Evolutionary conservation across 371 early-diverging fungal genomes (phyloP).

Genomic region (Mortierella sp.): DNA sequence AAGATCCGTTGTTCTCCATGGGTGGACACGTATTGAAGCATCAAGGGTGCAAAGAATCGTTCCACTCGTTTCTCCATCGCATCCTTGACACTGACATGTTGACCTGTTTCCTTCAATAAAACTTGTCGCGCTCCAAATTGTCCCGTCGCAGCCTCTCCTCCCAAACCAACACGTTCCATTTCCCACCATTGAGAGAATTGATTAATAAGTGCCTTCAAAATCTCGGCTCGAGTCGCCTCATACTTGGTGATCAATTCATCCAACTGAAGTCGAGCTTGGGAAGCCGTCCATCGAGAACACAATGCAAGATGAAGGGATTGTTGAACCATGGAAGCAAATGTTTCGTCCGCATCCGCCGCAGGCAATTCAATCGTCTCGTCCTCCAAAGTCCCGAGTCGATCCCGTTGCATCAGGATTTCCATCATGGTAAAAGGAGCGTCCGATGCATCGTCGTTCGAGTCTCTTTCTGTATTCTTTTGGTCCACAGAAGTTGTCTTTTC

Average conservation of each 20-base stretch:
- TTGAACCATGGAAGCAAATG: slow-evolving; percentile 57
- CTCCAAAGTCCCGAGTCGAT: too few relatives aligned
- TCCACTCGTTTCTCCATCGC: slow-evolving; percentile 27
- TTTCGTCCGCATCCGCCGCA: slow-evolving; percentile 43
- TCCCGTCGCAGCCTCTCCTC: slow-evolving; percentile 23
- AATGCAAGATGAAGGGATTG: slow-evolving; percentile 63
- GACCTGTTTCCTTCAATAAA: slow-evolving; percentile 20
- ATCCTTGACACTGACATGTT: slow-evolving; percentile 14
- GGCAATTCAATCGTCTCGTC: too few relatives aligned
- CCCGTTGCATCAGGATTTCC: slow-evolving; percentile 20
- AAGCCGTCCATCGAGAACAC: slow-evolving; percentile 59
- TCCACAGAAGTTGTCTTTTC: too few relatives aligned
- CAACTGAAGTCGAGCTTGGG: slow-evolving; percentile 61
- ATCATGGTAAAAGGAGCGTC: slow-evolving; percentile 38
- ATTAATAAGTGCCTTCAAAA: slow-evolving; percentile 9
- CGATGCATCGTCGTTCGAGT: too few relatives aligned
- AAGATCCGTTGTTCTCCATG: slow-evolving; percentile 23
- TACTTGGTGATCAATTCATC: slow-evolving; percentile 66
- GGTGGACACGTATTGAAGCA: slow-evolving; percentile 39
- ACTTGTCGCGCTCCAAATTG: slow-evolving; percentile 16
- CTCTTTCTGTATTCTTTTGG: too few relatives aligned
- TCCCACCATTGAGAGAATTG: slow-evolving; percentile 31
- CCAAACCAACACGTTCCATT: slow-evolving; percentile 24
- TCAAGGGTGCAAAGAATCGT: slow-evolving; percentile 32
- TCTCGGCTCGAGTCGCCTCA: slow-evolving; percentile 55